Conservation (phyloP, 768 basidiomycete genomes). For the Cubamyces sp. region DNA sequence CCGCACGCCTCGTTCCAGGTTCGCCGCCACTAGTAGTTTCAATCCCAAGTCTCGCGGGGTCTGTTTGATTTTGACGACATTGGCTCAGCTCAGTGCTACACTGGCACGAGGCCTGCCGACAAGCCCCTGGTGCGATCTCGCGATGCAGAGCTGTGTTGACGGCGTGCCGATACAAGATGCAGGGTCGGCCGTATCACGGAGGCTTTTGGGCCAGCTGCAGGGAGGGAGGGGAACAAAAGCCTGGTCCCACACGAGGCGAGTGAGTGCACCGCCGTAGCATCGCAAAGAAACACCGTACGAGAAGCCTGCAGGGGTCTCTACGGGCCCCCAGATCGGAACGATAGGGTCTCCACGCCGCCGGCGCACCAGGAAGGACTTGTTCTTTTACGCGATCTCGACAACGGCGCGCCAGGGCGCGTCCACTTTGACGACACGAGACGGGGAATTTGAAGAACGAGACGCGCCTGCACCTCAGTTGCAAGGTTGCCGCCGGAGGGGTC, state of each 20-base stretch:
- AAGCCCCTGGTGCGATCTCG: no score
- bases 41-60: no score
- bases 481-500: background rate
- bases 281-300: background rate
- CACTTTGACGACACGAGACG: background rate
- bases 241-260: background rate
- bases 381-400: no score
- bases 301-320: no score
- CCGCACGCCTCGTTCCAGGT: no score
- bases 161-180: background rate
- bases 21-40: no score
- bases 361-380: background rate
- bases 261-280: background rate
- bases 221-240: background rate
- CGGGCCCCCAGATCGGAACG: no score
- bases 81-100: no score
- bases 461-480: slow-evolving; percentile 7
- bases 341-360: background rate
- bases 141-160: background rate
- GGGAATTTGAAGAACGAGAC: background rate
- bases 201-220: background rate
- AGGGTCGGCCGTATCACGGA: background rate
- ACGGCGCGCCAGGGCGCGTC: no score
- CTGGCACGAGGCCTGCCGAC: no score
- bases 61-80: no score